Evolutionary conservation across 176 grass and related monocot species (phyloP).

Genomic region (Paspalum vaginatum): DNA sequence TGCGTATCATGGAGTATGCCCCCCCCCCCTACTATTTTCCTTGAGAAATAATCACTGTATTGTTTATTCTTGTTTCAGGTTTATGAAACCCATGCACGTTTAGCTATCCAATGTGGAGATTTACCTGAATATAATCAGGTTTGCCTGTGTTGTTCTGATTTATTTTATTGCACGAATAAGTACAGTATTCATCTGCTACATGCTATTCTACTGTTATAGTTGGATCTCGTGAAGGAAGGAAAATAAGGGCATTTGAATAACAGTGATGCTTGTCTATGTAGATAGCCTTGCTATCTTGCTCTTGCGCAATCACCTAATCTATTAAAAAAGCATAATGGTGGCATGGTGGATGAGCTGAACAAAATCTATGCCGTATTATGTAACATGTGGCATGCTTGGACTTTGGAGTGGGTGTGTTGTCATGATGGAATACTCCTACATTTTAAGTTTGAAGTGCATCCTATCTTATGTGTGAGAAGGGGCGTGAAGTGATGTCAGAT

Average conservation of each 20-base stretch:
- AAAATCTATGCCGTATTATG: neutral
- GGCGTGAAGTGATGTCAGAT: neutral
- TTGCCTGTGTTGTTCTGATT: constrained; percentile 22
- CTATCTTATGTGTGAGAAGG: neutral
- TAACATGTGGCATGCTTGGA: neutral
- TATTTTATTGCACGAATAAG: constrained; percentile 21
- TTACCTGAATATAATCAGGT: constrained; percentile 97
- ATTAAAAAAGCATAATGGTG: neutral
- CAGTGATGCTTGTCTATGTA: neutral
- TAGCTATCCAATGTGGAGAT: constrained; percentile 84
- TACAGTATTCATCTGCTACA: neutral
- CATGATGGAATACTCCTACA: neutral
- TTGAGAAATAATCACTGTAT: neutral
- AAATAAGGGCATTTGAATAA: neutral
- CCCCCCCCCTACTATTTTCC: neutral
- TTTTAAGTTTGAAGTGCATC: neutral
- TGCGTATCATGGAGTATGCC: neutral
- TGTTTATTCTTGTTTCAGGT: constrained; percentile 61
- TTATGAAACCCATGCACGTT: constrained; percentile 92
- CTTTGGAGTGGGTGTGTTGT: neutral
- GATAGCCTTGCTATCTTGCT: neutral
- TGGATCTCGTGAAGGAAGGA: neutral
- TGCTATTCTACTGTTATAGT: constrained; percentile 25
- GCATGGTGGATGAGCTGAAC: neutral
- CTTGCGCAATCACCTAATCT: neutral